A percentile compares a stretch with the other conserved stretches of the same genome.
Evolutionary conservation across 2,329 filamentous ascomycete species (phyloP).

Genomic region (Cercospora sesami): DNA sequence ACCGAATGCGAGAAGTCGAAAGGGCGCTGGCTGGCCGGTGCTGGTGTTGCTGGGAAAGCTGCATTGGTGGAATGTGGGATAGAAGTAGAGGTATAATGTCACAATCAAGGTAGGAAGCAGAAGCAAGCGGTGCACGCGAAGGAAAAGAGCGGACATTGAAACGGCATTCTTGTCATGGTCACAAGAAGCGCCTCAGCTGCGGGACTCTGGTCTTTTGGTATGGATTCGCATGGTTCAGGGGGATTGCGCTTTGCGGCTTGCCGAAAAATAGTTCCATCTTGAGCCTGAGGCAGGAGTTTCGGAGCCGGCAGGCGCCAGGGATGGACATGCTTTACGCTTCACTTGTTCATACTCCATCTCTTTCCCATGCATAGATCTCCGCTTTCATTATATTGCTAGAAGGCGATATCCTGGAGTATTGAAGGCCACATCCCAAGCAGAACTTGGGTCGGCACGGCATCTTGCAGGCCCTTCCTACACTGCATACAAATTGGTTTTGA

Average conservation of each 20-base stretch:
- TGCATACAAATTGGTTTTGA: neutral
- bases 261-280: neutral
- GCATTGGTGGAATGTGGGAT: slow-evolving; percentile 77
- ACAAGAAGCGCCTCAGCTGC: neutral
- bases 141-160: slow-evolving; percentile 44
- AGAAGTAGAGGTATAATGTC: slow-evolving; percentile 81
- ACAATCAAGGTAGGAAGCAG: slow-evolving; percentile 67
- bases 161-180: slow-evolving; percentile 10
- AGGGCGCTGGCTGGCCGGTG: slow-evolving; percentile 60
- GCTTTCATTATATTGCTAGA: neutral
- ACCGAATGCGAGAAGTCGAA: slow-evolving; percentile 81
- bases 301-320: neutral
- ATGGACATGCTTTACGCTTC: neutral
- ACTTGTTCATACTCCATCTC: neutral
- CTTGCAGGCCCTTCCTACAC: neutral
- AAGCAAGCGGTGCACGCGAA: slow-evolving; percentile 51
- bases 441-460: neutral
- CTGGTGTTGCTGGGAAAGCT: slow-evolving; percentile 62
- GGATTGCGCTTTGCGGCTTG: neutral
- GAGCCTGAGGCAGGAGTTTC: neutral
- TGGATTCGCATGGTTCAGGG: neutral
- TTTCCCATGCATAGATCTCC: too few species aligned
- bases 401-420: neutral
- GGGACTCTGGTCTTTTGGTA: neutral
- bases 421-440: neutral